phyloP scores from a whole-genome alignment of 495 filamentous ascomycete genomes.

The Neurospora sp. region DNA sequence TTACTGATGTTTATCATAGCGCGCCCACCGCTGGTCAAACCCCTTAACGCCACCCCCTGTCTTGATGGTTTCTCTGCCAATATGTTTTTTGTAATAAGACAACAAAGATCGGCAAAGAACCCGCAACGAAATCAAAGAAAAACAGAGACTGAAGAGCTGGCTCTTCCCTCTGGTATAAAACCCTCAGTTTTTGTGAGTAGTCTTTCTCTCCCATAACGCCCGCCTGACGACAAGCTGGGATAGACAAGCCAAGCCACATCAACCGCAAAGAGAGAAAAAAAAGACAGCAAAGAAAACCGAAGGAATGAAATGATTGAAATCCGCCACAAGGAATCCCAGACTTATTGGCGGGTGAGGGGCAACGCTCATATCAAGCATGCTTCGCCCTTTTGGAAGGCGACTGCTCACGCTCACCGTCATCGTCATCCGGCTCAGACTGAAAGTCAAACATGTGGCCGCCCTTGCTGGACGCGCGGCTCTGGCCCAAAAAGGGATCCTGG shows the following conservation, averaged over 20 bases:
- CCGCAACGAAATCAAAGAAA: neutral
- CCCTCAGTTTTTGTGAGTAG: neutral
- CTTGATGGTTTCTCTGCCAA: neutral
- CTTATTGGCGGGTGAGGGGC: neutral
- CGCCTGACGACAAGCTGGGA: neutral
- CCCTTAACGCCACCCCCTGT: neutral
- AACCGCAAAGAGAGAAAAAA: neutral
- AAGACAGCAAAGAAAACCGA: neutral
- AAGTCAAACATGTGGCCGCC: neutral
- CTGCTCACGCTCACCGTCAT: neutral
- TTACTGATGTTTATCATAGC: neutral
- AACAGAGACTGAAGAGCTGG: neutral
- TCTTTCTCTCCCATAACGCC: neutral
- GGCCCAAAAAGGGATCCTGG: neutral
- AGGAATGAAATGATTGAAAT: neutral
- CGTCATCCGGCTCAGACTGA: neutral
- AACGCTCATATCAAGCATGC: neutral
- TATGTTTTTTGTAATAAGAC: neutral
- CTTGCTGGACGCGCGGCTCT: neutral
- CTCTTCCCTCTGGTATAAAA: neutral
- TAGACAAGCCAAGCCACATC: neutral
- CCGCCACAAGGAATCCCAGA: neutral
- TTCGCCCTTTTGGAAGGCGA: neutral
- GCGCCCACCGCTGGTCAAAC: neutral
- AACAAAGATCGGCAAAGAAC: neutral